Percentiles rank a stretch among this genome's conserved stretches.
Evolutionary conservation across 169 alveolate genomes (phyloP).

Genomic region (Plasmodium knowlesi): DNA sequence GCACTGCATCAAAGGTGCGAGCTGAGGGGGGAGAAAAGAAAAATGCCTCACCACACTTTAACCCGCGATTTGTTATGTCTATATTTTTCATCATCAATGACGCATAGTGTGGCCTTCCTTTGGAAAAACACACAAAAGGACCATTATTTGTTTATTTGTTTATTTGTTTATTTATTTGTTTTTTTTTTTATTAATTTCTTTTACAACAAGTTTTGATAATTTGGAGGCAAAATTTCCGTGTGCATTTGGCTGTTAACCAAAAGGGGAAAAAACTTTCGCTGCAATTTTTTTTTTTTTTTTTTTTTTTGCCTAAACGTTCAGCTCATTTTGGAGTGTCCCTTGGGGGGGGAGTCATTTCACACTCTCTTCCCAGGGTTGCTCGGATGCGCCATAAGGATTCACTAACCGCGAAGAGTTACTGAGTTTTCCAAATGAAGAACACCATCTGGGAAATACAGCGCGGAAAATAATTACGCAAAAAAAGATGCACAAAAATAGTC

Average conservation of each 20-base stretch:
- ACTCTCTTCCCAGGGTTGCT: not conserved
- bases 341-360: not conserved
- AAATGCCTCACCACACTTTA: not conserved
- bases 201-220: not conserved
- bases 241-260: not conserved
- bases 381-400: not conserved
- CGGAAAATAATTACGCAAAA: not conserved
- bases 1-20: not conserved
- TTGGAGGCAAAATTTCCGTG: not conserved
- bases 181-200: too few species aligned
- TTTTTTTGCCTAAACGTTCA: not conserved
- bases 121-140: not conserved
- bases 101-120: not conserved
- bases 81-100: not conserved
- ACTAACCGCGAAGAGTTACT: not conserved
- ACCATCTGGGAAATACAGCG: not conserved
- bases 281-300: not conserved
- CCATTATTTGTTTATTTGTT: not conserved
- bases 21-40: not conserved
- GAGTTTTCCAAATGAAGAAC: not conserved
- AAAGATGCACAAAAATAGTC: not conserved
- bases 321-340: not conserved
- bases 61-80: not conserved
- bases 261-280: not conserved
- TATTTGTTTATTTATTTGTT: not conserved